Percentiles rank a stretch among this genome's conserved stretches.
phyloP scores from a whole-genome alignment of 345 rosid genomes.

The Eucalyptus tenuipes region DNA sequence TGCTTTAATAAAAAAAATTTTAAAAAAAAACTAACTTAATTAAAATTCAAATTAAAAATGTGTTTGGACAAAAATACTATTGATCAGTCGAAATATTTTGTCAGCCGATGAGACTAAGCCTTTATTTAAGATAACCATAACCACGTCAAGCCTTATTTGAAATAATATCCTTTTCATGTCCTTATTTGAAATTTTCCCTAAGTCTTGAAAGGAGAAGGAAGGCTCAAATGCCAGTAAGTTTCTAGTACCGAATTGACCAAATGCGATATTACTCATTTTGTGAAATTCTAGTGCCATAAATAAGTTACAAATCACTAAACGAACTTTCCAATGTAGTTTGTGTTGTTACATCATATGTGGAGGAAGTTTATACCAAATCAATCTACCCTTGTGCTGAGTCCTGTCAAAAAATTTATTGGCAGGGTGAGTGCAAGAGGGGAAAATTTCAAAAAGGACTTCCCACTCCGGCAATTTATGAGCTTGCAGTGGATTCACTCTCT shows the following conservation, averaged over 20 bases:
- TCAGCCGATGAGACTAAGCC: too few relatives aligned
- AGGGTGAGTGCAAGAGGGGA: not conserved
- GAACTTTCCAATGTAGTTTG: too few relatives aligned
- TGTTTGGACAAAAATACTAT: too few relatives aligned
- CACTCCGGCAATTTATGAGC: not conserved
- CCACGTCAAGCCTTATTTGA: too few relatives aligned
- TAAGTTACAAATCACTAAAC: too few relatives aligned
- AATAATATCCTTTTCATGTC: too few relatives aligned
- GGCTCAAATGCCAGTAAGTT: not conserved
- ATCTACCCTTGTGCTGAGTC: not conserved
- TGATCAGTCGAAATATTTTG: fast-evolving
- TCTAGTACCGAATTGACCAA: not conserved
- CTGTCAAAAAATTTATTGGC: not conserved
- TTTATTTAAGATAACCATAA: too few relatives aligned
- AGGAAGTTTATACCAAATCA: not conserved
- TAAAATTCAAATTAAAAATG: too few relatives aligned
- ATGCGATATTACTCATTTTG: not conserved
- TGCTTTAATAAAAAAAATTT: too few relatives aligned
- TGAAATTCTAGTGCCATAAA: not conserved
- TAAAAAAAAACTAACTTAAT: too few relatives aligned
- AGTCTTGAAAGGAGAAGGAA: not conserved
- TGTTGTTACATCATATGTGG: too few relatives aligned
- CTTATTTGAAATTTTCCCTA: not conserved
- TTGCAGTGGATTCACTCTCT: not conserved
- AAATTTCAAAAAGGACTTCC: not conserved